Conservation (phyloP, 2,329 filamentous ascomycete genomes). For the Aspergillus luchuensis region DNA sequence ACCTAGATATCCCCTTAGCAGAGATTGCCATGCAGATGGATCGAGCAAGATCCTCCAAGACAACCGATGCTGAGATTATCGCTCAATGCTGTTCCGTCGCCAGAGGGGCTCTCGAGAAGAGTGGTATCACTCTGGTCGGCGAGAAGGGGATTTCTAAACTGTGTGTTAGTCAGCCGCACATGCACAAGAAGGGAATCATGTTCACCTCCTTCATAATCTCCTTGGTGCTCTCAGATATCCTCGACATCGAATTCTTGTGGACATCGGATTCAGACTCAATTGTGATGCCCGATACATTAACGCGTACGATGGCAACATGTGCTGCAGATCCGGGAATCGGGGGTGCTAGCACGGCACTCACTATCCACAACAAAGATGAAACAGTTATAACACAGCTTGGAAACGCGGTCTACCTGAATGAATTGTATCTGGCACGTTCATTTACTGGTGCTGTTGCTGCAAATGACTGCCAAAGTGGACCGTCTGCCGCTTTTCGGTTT, state of each 20-base stretch:
- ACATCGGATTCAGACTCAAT: constrained; percentile 42
- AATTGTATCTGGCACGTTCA: constrained; percentile 38
- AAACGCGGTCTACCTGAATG: constrained; percentile 39
- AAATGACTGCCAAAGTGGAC: constrained; percentile 42
- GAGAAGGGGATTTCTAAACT: constrained; percentile 24
- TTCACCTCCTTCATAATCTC: constrained; percentile 41
- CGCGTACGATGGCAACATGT: constrained; percentile 33
- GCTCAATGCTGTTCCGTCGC: constrained; percentile 27
- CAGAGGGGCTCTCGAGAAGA: constrained; percentile 23
- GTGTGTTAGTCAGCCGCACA: constrained; percentile 40
- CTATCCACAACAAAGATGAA: constrained; percentile 38
- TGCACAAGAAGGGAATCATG: constrained; percentile 45
- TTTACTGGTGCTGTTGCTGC: constrained; percentile 32
- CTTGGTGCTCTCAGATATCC: constrained; percentile 34
- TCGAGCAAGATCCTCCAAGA: neutral
- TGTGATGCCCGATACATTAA: constrained; percentile 32
- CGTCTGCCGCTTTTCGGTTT: constrained; percentile 39
- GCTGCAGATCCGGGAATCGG: constrained; percentile 36
- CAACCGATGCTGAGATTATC: constrained; percentile 21
- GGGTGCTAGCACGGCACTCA: constrained; percentile 37
- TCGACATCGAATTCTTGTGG: constrained; percentile 40
- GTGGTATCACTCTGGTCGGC: constrained; percentile 15
- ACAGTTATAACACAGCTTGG: constrained; percentile 33
- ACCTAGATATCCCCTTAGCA: constrained; percentile 30
- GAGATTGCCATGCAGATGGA: constrained; percentile 26